Evolutionary conservation across 108 stramenopile genomes (phyloP).

Genomic region (Aurantiochytrium sp.): DNA sequence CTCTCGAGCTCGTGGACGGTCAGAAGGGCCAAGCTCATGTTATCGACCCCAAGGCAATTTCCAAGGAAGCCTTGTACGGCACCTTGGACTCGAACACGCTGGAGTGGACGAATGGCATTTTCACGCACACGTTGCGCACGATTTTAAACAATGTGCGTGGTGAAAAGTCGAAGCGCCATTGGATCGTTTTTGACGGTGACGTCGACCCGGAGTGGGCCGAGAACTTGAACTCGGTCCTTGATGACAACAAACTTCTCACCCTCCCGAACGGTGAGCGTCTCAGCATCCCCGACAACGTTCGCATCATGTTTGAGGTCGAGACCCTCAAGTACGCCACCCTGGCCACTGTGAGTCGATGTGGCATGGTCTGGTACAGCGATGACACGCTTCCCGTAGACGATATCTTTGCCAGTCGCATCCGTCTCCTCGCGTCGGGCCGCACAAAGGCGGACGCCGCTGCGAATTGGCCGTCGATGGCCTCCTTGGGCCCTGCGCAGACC

Average conservation of each 20-base stretch:
- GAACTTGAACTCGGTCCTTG: constrained; percentile 53
- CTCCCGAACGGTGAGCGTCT: constrained; percentile 68
- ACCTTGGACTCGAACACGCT: constrained; percentile 87
- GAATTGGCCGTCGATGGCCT: background rate
- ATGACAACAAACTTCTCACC: constrained; percentile 60
- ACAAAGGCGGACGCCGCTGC: background rate
- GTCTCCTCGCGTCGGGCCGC: constrained; percentile 32
- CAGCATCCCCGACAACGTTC: constrained; percentile 70
- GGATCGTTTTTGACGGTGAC: constrained; percentile 57
- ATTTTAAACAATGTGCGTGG: constrained; percentile 88
- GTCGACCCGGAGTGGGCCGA: constrained; percentile 56
- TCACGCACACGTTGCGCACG: constrained; percentile 69
- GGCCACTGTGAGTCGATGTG: constrained; percentile 94
- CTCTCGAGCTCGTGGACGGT: constrained; percentile 73
- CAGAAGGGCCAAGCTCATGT: constrained; percentile 76
- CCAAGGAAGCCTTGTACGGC: constrained; percentile 85
- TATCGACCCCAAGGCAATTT: constrained; percentile 91
- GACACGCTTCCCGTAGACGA: constrained; percentile 77
- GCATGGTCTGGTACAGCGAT: constrained; percentile 95
- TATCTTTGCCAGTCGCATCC: constrained; percentile 57
- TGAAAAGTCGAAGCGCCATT: constrained; percentile 75
- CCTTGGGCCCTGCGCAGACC: background rate
- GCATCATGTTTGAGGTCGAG: constrained; percentile 88
- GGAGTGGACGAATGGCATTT: constrained; percentile 99
- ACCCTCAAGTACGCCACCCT: constrained; percentile 86